Base-by-base conservation (phyloP, 352 stramenopile genomes). In the Globisporangium paroecandrum region DNA sequence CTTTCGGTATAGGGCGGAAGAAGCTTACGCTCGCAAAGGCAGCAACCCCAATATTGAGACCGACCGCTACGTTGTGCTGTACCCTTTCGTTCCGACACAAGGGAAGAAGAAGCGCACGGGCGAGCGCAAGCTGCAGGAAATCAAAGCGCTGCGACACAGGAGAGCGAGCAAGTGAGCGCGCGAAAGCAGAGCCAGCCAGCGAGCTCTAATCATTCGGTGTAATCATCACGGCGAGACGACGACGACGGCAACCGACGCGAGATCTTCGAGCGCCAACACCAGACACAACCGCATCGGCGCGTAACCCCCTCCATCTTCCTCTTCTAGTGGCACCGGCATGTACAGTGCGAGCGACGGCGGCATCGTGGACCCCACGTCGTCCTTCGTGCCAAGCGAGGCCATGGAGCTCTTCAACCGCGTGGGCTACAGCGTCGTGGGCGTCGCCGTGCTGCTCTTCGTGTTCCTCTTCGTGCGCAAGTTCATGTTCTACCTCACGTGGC, bases 401-500 rank as follows among this genome's bases (percentile, higher is more conserved):
- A 68, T 88, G 62, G 72, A 76, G 68, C 73, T 87, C 41, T 88
- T 90, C 72, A 84, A 85, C 62, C 84, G 72, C 32, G 69, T 88
- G 10, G 75, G 80, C 70, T 85, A 83, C 68, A 77, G 75, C 43
- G 75, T 89, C 73, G 75, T 89, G 64, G 73, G 71, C 22, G 56
- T 89, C 20, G 67, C 69, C 4, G 57, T 81, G 12, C 62, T 74
- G 38, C 64, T 94, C 51, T 76, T 81, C 58, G 51, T 70, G 60
- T 92, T 91, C 67, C 66, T 93, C 49, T 72, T 76, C 63, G 74
- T 90, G 62, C 84, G 81, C 63, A 90, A 89, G 34, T 73, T 89
- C 51, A 77, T 93, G 61, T 91, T 91, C 71, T 93, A 87, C 74
- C 84, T 92, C 72, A 93, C 84, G 51, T 90, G 81, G 83, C 82